Conservation (phyloP, 257 asterid species). For the Primulina eburnea region DNA sequence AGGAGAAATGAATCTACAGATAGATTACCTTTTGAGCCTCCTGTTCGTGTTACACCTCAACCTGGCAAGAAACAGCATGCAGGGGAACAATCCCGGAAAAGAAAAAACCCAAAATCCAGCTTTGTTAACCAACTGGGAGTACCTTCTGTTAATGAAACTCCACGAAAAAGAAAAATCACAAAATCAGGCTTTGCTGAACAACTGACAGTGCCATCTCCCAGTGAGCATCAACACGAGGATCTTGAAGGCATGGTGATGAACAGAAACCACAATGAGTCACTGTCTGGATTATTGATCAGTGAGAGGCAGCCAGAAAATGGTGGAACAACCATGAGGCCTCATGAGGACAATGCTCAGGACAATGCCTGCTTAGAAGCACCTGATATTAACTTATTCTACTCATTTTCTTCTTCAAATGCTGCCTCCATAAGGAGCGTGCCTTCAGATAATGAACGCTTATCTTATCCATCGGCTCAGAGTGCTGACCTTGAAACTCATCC, state of each 20-base stretch:
- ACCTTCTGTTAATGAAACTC: constrained; percentile 17
- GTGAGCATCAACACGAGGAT: constrained; percentile 23
- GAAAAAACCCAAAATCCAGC: constrained; percentile 33
- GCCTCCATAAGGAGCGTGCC: constrained; percentile 3
- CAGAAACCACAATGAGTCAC: constrained; percentile 29
- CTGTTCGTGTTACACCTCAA: constrained; percentile 18
- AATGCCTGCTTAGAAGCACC: constrained; percentile 24
- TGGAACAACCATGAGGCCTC: constrained; percentile 21
- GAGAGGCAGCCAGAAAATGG: constrained; percentile 24
- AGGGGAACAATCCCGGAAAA: constrained; percentile 27
- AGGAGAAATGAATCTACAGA: constrained; percentile 30
- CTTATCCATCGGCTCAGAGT: constrained; percentile 28
- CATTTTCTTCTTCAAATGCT: constrained; percentile 26
- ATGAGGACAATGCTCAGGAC: constrained; percentile 27
- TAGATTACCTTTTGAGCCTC: constrained; percentile 14
- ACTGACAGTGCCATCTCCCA: constrained; percentile 29
- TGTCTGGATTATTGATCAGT: constrained; percentile 26
- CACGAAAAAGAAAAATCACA: constrained; percentile 31
- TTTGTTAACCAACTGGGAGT: constrained; percentile 20
- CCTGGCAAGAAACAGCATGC: constrained; percentile 32
- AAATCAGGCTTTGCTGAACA: constrained; percentile 32
- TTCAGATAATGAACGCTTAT: constrained; percentile 27
- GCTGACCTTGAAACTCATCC: constrained; percentile 26
- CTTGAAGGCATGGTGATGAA: constrained; percentile 32
- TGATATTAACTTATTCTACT: constrained; percentile 22